Conservation (phyloP, 495 filamentous ascomycete genomes). For the Hypoxylon cercidicola region DNA sequence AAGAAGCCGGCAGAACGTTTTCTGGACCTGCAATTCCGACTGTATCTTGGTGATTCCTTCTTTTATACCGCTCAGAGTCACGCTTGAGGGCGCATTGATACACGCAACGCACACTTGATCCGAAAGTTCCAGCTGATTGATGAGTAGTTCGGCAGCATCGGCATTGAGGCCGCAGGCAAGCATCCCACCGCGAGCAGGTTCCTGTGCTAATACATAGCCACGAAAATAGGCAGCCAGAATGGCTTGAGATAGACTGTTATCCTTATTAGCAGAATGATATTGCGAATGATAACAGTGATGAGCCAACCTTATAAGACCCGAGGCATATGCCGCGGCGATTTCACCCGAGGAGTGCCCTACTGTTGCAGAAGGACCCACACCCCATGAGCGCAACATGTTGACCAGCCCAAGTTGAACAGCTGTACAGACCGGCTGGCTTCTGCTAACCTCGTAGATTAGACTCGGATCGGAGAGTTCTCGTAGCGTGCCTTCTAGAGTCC, state of each 20-base stretch:
- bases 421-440: constrained; percentile 60
- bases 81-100: constrained; percentile 58
- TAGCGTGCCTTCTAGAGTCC: constrained; percentile 20
- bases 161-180: constrained; percentile 56
- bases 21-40: constrained; percentile 39
- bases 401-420: constrained; percentile 64
- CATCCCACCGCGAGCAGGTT: constrained; percentile 52
- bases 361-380: constrained; percentile 57
- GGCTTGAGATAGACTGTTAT: no score
- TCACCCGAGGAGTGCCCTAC: constrained; percentile 74
- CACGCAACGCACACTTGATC: constrained; percentile 55
- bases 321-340: constrained; percentile 64
- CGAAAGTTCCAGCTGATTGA: constrained; percentile 16
- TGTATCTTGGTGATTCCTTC: constrained; percentile 49
- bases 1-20: constrained; percentile 46
- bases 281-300: no score
- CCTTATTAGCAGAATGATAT: no score
- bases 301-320: constrained; percentile 54
- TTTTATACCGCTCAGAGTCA: constrained; percentile 58
- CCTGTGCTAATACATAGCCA: constrained; percentile 48
- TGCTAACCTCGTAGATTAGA: constrained; percentile 36
- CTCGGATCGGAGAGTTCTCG: constrained; percentile 6
- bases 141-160: constrained; percentile 23
- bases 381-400: constrained; percentile 60
- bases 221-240: constrained; percentile 63